Conservation (phyloP, 2,329 filamentous ascomycete genomes). For the Samsoniella hepiali region DNA sequence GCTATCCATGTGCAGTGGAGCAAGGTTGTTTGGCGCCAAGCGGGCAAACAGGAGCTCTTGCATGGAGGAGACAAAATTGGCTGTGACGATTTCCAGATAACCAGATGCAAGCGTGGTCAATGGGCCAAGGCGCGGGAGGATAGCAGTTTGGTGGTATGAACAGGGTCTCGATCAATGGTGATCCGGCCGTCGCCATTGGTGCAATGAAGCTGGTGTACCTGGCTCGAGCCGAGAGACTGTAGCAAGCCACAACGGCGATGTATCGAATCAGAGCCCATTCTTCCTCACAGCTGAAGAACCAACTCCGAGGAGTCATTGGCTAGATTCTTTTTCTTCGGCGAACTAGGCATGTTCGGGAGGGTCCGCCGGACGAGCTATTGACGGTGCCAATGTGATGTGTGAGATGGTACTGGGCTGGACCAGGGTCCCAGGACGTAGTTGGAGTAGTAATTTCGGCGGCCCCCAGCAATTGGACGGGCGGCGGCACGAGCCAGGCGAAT, state of each 20-base stretch:
- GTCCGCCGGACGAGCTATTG: constrained; percentile 1
- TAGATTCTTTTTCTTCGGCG: not conserved
- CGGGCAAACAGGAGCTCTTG: not conserved
- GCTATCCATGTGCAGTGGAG: not conserved
- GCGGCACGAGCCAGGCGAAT: constrained; percentile 11
- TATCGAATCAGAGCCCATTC: constrained; percentile 9
- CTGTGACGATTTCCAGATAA: not conserved
- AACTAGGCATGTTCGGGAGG: not conserved
- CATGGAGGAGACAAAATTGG: not conserved
- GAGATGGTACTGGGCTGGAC: not conserved
- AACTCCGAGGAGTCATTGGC: not conserved
- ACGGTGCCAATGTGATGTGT: not conserved
- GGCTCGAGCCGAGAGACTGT: not conserved
- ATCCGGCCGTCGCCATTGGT: not conserved
- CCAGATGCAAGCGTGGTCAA: not conserved
- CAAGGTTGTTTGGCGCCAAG: not conserved
- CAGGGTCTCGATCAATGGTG: not conserved
- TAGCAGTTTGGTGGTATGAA: not conserved
- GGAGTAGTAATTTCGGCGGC: constrained; percentile 8
- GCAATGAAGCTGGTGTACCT: not conserved
- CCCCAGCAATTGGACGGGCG: not conserved
- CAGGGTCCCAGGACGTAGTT: not conserved
- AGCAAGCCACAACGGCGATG: constrained; percentile 12
- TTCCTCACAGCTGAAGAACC: not conserved
- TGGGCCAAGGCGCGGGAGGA: not conserved